These are phyloP conservation scores for Karstenula rhodostoma DNA, from an alignment of 2,329 filamentous ascomycete species.

Conservation along the genomic window DNA sequence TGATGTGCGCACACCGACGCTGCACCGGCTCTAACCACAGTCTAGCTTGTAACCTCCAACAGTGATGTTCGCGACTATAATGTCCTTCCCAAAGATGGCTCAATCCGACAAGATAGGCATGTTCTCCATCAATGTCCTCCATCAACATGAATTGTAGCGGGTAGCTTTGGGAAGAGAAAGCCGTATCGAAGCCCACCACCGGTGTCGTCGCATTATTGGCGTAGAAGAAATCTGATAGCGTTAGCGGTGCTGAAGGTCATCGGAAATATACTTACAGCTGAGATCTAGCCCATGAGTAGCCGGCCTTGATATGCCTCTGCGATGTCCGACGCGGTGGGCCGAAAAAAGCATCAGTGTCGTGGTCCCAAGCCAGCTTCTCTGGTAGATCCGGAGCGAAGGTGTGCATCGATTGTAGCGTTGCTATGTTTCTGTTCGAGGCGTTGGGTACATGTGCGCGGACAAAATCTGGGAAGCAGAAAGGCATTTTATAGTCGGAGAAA, in stretches of 20 bases:
- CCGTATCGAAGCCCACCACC: constrained; percentile 3
- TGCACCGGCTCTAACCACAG: not conserved
- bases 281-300: constrained; percentile 17
- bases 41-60: not conserved
- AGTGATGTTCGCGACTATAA: not conserved
- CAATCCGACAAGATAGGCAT: not conserved
- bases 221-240: constrained; percentile 11
- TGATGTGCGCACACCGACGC: not conserved
- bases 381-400: not conserved
- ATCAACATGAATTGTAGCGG: constrained; percentile 12
- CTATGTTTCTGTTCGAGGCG: constrained; percentile 10
- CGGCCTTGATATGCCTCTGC: not conserved
- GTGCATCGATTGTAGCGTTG: not conserved
- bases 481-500: constrained; percentile 16
- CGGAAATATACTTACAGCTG: not conserved
- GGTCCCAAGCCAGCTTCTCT: not conserved
- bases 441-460: constrained; percentile 18
- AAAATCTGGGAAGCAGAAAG: constrained; percentile 12
- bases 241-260: not conserved
- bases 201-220: constrained; percentile 12
- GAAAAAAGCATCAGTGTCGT: not conserved
- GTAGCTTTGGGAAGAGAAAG: constrained; percentile 9
- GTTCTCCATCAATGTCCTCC: constrained; percentile 3
- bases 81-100: not conserved
- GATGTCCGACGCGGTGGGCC: not conserved